Percentiles rank a stretch among this genome's conserved stretches.
phyloP scores from a whole-genome alignment of 129 eudicot genomes.

The Helianthus tuberosus region DNA sequence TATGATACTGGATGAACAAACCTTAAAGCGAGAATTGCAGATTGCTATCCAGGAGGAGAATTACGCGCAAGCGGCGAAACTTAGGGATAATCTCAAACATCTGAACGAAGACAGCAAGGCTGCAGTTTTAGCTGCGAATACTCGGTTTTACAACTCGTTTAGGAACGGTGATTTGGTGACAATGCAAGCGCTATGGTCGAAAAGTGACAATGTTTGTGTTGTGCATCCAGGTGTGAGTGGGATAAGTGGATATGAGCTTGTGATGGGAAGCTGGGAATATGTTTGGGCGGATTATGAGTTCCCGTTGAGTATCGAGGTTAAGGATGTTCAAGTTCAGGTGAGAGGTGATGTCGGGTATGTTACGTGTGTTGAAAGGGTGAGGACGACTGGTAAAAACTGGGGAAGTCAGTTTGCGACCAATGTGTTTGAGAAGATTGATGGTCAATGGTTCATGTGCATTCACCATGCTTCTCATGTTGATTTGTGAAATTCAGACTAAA shows the following conservation, averaged over 20 bases:
- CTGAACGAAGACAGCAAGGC: constrained; percentile 90
- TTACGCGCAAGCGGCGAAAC: constrained; percentile 82
- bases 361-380: constrained; percentile 88
- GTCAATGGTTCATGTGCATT: constrained; percentile 17
- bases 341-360: constrained; percentile 83
- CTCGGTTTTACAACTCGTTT: constrained; percentile 84
- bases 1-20: constrained; percentile 64
- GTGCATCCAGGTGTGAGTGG: constrained; percentile 98
- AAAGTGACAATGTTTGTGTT: constrained; percentile 76
- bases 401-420: constrained; percentile 19
- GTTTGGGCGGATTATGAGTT: constrained; percentile 97
- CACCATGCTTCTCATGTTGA: constrained; percentile 21
- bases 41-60: constrained; percentile 76
- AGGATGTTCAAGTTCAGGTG: constrained; percentile 74
- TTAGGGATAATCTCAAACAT: constrained; percentile 71
- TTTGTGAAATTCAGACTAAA: constrained; percentile 8
- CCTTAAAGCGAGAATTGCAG: constrained; percentile 70
- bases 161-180: constrained; percentile 78
- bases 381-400: constrained; percentile 80
- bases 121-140: constrained; percentile 90
- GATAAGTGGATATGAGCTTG: constrained; percentile 84
- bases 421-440: constrained; percentile 21
- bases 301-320: constrained; percentile 78
- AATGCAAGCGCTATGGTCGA: constrained; percentile 90
- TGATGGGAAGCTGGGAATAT: constrained; percentile 97